These are phyloP conservation scores for Boeremia lycopersici DNA, from an alignment of 2,329 filamentous ascomycete genomes.

Conservation along the genomic window DNA sequence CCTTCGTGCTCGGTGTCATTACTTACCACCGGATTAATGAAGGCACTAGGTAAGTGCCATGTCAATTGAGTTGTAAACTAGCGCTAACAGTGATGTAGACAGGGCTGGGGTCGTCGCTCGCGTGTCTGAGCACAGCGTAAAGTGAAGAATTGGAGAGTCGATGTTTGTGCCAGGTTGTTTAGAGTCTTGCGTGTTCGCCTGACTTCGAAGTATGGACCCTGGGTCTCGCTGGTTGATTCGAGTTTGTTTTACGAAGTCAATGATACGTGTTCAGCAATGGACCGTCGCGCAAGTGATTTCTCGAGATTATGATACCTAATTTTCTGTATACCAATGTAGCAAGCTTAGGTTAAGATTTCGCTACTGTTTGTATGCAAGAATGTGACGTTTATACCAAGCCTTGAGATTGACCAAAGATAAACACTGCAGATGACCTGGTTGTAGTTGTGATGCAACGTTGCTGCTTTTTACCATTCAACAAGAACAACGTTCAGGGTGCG, in stretches of 20 bases:
- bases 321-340: not conserved
- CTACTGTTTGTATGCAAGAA: not conserved
- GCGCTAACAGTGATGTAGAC: not conserved
- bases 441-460: not conserved
- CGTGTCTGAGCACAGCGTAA: not conserved
- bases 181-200: not conserved
- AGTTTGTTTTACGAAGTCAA: not conserved
- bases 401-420: too few species aligned
- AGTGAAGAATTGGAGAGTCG: not conserved
- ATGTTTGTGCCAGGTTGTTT: not conserved
- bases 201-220: not conserved
- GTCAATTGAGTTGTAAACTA: not conserved
- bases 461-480: too few species aligned
- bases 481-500: not conserved
- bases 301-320: not conserved
- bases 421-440: too few species aligned
- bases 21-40: conserved; percentile 25
- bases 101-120: conserved; percentile 12
- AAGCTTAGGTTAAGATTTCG: not conserved
- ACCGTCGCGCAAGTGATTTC: not conserved
- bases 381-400: not conserved
- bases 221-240: not conserved
- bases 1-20: conserved; percentile 41
- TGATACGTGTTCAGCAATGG: conserved; percentile 2
- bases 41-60: conserved; percentile 7